Conservation (phyloP, 2,329 filamentous ascomycete genomes). For the Nothophoma quercina region DNA sequence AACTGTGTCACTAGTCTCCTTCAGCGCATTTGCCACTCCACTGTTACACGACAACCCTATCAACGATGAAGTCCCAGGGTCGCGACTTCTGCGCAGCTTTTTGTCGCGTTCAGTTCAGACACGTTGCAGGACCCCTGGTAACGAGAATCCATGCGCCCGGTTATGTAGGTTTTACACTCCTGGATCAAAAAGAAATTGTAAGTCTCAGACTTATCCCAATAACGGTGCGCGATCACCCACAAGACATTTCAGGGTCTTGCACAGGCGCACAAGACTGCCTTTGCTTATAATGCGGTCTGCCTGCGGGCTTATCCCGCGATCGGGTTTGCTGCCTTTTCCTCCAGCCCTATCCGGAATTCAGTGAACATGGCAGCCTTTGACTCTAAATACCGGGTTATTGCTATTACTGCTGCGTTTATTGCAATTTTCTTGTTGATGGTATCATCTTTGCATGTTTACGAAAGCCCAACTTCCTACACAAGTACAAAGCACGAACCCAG, state of each 20-base stretch:
- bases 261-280: not conserved
- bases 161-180: too few species aligned
- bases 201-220: not conserved
- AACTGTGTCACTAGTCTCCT: too few species aligned
- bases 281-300: not conserved
- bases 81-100: too few species aligned
- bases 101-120: too few species aligned
- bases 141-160: too few species aligned
- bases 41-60: too few species aligned
- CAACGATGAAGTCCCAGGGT: too few species aligned
- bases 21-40: too few species aligned
- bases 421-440: not conserved
- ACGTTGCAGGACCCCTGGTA: too few species aligned
- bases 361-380: not conserved
- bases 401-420: not conserved
- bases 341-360: not conserved
- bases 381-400: not conserved
- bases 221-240: too few species aligned
- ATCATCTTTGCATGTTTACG: not conserved
- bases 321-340: not conserved
- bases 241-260: not conserved
- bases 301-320: not conserved
- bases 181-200: not conserved
- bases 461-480: not conserved
- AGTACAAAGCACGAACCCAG: not conserved